Evolutionary conservation across 2,329 filamentous ascomycete genomes (phyloP).

Genomic region (Colletotrichum cuscutae): DNA sequence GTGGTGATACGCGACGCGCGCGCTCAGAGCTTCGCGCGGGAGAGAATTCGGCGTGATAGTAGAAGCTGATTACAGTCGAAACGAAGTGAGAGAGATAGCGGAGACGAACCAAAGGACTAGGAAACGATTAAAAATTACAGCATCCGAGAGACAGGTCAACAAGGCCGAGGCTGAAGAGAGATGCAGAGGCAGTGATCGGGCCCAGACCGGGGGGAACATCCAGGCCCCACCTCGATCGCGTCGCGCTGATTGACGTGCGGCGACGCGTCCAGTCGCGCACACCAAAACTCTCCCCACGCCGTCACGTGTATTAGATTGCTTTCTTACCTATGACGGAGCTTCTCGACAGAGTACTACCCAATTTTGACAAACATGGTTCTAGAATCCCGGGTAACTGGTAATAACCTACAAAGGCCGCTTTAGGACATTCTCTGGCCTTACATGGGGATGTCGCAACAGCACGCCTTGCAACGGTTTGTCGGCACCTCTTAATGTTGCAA

Average conservation of each 20-base stretch:
- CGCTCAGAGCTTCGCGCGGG: not conserved
- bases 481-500: not conserved
- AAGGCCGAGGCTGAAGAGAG: not conserved
- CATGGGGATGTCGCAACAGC: not conserved
- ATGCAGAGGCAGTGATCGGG: not conserved
- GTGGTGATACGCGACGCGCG: constrained; percentile 12
- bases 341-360: not conserved
- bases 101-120: not conserved
- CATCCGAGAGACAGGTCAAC: not conserved
- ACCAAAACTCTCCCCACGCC: not conserved
- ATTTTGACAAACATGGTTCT: too few species aligned
- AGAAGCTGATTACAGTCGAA: not conserved
- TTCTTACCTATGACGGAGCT: too few species aligned
- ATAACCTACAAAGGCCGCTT: not conserved
- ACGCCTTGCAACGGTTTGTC: too few species aligned
- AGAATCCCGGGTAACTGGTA: too few species aligned
- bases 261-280: not conserved
- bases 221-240: not conserved
- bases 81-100: not conserved
- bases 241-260: not conserved
- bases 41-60: not conserved
- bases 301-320: not conserved
- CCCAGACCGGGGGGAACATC: not conserved
- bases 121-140: not conserved
- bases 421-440: not conserved